Base-by-base conservation (phyloP, 345 rosid species). In the Cardamine occulta region DNA sequence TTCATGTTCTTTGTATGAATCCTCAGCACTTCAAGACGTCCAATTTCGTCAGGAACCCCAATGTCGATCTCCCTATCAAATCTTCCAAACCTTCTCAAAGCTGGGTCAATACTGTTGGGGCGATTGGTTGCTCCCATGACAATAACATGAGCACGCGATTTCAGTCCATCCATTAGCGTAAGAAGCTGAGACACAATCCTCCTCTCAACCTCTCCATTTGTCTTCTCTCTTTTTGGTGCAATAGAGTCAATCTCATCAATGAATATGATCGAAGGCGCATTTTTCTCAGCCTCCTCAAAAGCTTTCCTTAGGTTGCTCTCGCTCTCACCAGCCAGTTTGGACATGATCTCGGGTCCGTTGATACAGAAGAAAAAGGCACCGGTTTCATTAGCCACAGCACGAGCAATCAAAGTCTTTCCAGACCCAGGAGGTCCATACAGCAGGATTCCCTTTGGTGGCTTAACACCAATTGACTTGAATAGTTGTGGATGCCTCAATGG, bases 121-220 rank as follows among this genome's bases (percentile, higher is more conserved):
- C 98, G 97, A 84, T 94, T 94, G 66, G 98, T 94, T 67, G 98
- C 98, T 21, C 98, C 98, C 13, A 94, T 94, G 70, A 94, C 98
- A 62, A 94, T 91, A 70, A 91, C 93, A 88, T 94, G 97, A 7
- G 97, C 96, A 72, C 97, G 96, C 1, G 96, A 83, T 62, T 94
- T 91, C 13, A 91, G 86, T 40, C 98, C 98, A 79, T 94, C 98
- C 98, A 94, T 94, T 11, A 94, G 89, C 0, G 97, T 91, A 70
- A 94, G 83, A 37, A 94, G 90, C 82, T 94, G 98, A 68, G 98
- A 91, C 44, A 94, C 97, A 74, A 94, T 94, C 79, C 97, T 92
- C 81, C 98, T 91, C 88, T 94, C 97, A 60, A 90, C 97, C 83
- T 94, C 97, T 52, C 98, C 97, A 78, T 91, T 85, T 5, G 98